A percentile compares a stretch with the other conserved stretches of the same genome.
Evolutionary conservation across 116 monocot species (phyloP).

Genomic region (Zostera marina): DNA sequence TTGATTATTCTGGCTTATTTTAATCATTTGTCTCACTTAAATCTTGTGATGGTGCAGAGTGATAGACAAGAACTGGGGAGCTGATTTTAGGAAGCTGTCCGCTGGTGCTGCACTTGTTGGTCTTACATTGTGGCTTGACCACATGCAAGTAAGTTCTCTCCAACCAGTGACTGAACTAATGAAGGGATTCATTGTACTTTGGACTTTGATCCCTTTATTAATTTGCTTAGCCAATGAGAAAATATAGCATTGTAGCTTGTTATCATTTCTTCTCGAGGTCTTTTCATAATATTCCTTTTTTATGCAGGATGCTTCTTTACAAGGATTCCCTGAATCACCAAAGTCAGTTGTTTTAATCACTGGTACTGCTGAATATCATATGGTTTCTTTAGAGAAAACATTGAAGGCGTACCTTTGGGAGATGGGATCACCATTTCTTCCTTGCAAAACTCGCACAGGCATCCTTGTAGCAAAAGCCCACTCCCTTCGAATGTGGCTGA

Average conservation of each 20-base stretch:
- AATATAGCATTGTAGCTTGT: too few species aligned
- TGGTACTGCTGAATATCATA: conserved; percentile 79
- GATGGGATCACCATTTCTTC: conserved; percentile 96
- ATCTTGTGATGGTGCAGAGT: conserved; percentile 30
- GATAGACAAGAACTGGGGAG: conserved; percentile 85
- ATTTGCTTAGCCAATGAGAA: too few species aligned
- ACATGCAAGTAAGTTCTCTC: conserved; percentile 65
- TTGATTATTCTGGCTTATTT: background rate
- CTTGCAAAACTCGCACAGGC: conserved; percentile 74
- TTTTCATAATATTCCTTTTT: background rate
- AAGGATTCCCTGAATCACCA: conserved; percentile 83
- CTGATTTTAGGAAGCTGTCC: conserved; percentile 95
- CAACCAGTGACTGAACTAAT: conserved; percentile 1
- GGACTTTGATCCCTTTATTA: too few species aligned
- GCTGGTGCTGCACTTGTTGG: conserved; percentile 94
- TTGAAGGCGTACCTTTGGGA: conserved; percentile 83
- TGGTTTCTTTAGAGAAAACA: conserved; percentile 74
- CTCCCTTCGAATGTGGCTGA: conserved; percentile 97
- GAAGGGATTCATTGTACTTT: background rate
- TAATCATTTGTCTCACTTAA: background rate
- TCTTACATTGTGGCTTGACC: conserved; percentile 95
- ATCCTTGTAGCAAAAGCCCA: conserved; percentile 90
- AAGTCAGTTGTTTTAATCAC: conserved; percentile 92
- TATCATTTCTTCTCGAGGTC: background rate
- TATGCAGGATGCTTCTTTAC: conserved; percentile 85